Conservation (phyloP, 768 basidiomycete genomes). For the Agaricus blazei region DNA sequence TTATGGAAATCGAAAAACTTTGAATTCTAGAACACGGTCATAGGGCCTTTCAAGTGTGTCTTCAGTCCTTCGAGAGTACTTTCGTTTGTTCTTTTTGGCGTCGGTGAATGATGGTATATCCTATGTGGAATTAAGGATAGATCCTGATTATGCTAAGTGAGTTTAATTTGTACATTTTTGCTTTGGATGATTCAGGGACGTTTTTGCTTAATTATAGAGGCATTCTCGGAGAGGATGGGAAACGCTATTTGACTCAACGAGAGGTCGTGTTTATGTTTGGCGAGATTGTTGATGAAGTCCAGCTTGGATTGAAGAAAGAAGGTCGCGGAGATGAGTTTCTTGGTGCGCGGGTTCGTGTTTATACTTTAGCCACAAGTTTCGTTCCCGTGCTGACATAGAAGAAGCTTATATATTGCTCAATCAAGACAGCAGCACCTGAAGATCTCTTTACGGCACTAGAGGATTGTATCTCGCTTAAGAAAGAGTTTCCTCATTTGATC, state of each 20-base stretch:
- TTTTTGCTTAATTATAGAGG: slow-evolving; percentile 26
- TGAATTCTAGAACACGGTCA: too few relatives aligned
- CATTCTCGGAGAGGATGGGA: slow-evolving; percentile 54
- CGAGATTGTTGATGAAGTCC: slow-evolving; percentile 45
- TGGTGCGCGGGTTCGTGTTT: slow-evolving; percentile 49
- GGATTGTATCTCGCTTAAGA: slow-evolving; percentile 70
- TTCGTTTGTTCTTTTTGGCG: slow-evolving; percentile 55
- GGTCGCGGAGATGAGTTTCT: slow-evolving; percentile 59
- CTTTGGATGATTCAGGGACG: background rate
- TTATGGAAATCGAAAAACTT: background rate
- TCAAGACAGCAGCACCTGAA: slow-evolving; percentile 49
- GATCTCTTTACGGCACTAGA: slow-evolving; percentile 64
- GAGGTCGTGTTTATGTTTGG: slow-evolving; percentile 56
- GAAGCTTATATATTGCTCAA: slow-evolving; percentile 68
- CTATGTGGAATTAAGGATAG: slow-evolving; percentile 65
- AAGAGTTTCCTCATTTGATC: slow-evolving; percentile 69
- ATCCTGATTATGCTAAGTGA: slow-evolving; percentile 51
- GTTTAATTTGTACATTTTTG: slow-evolving; percentile 9
- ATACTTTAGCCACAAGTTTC: background rate
- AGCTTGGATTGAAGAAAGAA: slow-evolving; percentile 41
- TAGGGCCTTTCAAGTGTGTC: slow-evolving; percentile 44
- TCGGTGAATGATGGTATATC: slow-evolving; percentile 68
- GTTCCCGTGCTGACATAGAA: background rate
- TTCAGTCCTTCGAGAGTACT: slow-evolving; percentile 57
- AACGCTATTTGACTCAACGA: slow-evolving; percentile 51